These are phyloP conservation scores for Arthroderma uncinatum DNA, from an alignment of 2,329 filamentous ascomycete species.

Conservation along the genomic window DNA sequence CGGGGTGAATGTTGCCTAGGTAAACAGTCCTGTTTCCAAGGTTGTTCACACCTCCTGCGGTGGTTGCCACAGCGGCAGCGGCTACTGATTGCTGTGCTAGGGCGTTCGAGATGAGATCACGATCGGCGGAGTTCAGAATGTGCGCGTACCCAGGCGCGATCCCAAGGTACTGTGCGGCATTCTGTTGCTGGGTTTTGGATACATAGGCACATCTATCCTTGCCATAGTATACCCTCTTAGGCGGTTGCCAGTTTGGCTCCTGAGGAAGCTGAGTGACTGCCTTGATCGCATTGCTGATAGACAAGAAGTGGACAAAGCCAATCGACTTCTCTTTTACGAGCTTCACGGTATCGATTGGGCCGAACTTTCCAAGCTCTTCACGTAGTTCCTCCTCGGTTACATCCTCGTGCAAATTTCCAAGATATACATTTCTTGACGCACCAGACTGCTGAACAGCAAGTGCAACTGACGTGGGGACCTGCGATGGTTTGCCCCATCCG, in stretches of 20 bases:
- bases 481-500: conserved; percentile 96
- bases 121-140: conserved; percentile 89
- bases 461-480: conserved; percentile 95
- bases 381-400: conserved; percentile 82
- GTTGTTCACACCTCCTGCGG: conserved; percentile 93
- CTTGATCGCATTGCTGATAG: conserved; percentile 96
- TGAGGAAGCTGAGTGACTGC: conserved; percentile 92
- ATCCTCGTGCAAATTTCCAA: conserved; percentile 86
- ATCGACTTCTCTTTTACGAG: conserved; percentile 96
- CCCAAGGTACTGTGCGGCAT: conserved; percentile 92
- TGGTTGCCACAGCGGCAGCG: conserved; percentile 89
- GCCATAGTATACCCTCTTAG: conserved; percentile 92
- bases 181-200: conserved; percentile 98
- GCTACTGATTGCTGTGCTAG: conserved; percentile 95
- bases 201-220: conserved; percentile 98
- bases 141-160: conserved; percentile 95
- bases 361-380: conserved; percentile 92
- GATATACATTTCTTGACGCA: conserved; percentile 91
- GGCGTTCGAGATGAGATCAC: conserved; percentile 91
- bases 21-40: conserved; percentile 96
- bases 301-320: conserved; percentile 94
- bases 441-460: conserved; percentile 94
- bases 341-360: conserved; percentile 93
- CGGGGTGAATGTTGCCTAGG: conserved; percentile 94
- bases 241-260: conserved; percentile 92